phyloP scores from a whole-genome alignment of 2,329 filamentous ascomycete species.

The Fonsecaea pedrosoi region DNA sequence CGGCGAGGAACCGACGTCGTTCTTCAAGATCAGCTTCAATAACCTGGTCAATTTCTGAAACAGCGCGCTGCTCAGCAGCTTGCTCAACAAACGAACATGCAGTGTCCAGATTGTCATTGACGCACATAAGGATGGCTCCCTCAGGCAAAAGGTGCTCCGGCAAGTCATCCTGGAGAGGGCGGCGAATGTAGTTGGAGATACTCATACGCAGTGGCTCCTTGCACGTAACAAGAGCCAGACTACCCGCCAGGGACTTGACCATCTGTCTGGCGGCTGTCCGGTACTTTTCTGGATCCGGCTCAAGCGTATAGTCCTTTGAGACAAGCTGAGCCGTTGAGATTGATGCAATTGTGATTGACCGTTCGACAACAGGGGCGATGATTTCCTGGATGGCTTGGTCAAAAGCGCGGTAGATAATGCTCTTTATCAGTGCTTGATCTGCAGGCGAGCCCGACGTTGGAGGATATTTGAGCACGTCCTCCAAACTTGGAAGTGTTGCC shows the following conservation, averaged over 20 bases:
- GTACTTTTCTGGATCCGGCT: slow-evolving; percentile 85
- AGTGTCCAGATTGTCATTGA: slow-evolving; percentile 94
- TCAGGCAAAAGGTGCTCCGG: slow-evolving; percentile 76
- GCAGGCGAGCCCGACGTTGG: slow-evolving; percentile 78
- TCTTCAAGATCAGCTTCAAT: slow-evolving; percentile 80
- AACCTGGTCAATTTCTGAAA: slow-evolving; percentile 94
- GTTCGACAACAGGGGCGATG: slow-evolving; percentile 94
- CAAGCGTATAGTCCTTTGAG: slow-evolving; percentile 93
- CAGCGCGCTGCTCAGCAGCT: slow-evolving; percentile 88
- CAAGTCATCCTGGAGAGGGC: slow-evolving; percentile 65
- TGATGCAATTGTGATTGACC: slow-evolving; percentile 95
- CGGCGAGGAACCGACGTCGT: slow-evolving; percentile 79
- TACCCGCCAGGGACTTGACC: slow-evolving; percentile 93
- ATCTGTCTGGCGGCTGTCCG: slow-evolving; percentile 88
- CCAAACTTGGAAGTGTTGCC: slow-evolving; percentile 82
- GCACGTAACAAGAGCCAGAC: slow-evolving; percentile 93
- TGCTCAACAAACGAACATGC: slow-evolving; percentile 95
- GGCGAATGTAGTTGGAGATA: slow-evolving; percentile 96
- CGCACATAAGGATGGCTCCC: slow-evolving; percentile 96
- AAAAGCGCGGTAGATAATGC: slow-evolving; percentile 83
- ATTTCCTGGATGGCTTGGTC: slow-evolving; percentile 93
- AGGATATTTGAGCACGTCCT: slow-evolving; percentile 78
- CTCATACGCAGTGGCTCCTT: slow-evolving; percentile 96
- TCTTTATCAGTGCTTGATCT: slow-evolving; percentile 68
- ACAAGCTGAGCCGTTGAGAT: slow-evolving; percentile 97